Conservation (phyloP, 1,139 yeast species). For the Suhomyces atakaporum region DNA sequence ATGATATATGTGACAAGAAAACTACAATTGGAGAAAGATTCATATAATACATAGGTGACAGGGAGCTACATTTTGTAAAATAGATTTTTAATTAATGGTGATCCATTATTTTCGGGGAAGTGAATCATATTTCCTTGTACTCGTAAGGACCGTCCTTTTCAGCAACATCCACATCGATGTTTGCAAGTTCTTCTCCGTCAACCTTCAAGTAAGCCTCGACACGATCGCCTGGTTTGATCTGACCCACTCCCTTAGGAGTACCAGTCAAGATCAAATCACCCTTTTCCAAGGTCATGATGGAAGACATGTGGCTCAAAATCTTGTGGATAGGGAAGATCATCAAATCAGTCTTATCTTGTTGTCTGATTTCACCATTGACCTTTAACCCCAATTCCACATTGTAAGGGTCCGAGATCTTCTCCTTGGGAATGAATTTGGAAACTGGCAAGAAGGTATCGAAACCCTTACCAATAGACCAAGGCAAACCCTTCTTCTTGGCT, state of each 20-base stretch:
- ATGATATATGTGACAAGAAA: background rate
- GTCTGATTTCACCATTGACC: slow-evolving; percentile 71
- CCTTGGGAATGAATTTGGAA: slow-evolving; percentile 67
- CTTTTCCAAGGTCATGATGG: slow-evolving; percentile 84
- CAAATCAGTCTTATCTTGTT: slow-evolving; percentile 74
- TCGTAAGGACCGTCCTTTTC: slow-evolving; percentile 81
- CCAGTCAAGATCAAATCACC: slow-evolving; percentile 94
- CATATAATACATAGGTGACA: no score
- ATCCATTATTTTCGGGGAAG: no score
- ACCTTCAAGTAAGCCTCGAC: slow-evolving; percentile 63
- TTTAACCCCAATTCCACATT: slow-evolving; percentile 64
- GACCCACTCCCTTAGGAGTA: slow-evolving; percentile 98
- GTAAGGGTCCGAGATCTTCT: slow-evolving; percentile 69
- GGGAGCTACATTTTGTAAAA: no score
- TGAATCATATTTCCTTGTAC: slow-evolving; percentile 61
- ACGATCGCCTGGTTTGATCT: slow-evolving; percentile 72
- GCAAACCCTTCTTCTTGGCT: slow-evolving; percentile 91
- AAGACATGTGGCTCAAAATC: slow-evolving; percentile 77
- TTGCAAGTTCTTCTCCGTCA: slow-evolving; percentile 56
- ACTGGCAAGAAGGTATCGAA: slow-evolving; percentile 93
- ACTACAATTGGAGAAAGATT: no score
- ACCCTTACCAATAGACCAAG: slow-evolving; percentile 97
- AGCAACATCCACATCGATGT: slow-evolving; percentile 56
- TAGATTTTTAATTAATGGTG: background rate
- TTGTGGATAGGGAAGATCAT: slow-evolving; percentile 89